phyloP scores from a whole-genome alignment of 805 yeast species.

The Isabelozyma gotoi region DNA sequence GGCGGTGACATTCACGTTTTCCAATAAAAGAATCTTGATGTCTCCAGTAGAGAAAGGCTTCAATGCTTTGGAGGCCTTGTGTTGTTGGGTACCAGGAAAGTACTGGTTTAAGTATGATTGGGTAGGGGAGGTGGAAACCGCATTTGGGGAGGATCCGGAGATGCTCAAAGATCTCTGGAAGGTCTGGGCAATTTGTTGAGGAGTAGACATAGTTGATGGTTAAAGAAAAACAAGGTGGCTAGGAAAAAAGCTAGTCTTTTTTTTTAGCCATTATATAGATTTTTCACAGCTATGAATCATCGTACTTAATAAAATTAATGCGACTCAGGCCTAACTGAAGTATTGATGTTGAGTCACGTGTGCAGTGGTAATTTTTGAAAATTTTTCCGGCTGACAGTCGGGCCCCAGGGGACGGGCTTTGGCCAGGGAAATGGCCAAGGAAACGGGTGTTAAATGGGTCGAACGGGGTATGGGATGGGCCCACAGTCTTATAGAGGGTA shows the following conservation, averaged over 20 bases:
- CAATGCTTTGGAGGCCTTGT: conserved; percentile 63
- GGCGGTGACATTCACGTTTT: conserved; percentile 93
- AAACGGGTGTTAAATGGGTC: too few species aligned
- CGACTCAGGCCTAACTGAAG: neutral
- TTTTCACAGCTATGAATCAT: neutral
- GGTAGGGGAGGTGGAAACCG: conserved; percentile 83
- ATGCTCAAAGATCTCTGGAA: conserved; percentile 56
- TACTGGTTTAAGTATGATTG: conserved; percentile 65
- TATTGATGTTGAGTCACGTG: neutral
- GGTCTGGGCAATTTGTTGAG: conserved; percentile 64
- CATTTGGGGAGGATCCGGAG: conserved; percentile 57
- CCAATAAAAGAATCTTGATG: conserved; percentile 84
- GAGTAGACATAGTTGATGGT: conserved; percentile 51
- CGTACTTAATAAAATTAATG: neutral
- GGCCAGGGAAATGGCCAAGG: too few species aligned
- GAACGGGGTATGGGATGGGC: too few species aligned
- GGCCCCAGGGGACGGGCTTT: too few species aligned
- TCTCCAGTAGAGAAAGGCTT: conserved; percentile 97
- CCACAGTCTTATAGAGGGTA: too few species aligned
- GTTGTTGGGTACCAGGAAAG: conserved; percentile 40
- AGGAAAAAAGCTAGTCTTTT: neutral
- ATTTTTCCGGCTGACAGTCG: neutral
- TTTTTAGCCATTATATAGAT: neutral
- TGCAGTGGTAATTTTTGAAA: neutral
- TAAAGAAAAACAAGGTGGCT: neutral